Evolutionary conservation across 2,329 filamentous ascomycete species (phyloP).

Genomic region (Rhytidhysteron rufulum): DNA sequence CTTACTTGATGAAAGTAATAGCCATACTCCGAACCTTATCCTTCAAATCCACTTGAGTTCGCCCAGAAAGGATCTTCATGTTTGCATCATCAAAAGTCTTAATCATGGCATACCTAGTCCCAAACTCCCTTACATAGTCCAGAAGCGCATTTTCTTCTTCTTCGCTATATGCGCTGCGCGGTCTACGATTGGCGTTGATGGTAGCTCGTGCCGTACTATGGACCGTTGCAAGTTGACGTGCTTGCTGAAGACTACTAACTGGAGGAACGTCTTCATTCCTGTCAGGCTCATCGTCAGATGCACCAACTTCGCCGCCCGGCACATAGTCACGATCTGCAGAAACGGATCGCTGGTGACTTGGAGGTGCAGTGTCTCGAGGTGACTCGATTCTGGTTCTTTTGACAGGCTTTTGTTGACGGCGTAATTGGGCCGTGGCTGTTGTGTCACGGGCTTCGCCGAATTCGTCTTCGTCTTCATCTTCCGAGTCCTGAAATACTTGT

Average conservation of each 20-base stretch:
- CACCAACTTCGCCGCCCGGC: conserved; percentile 6
- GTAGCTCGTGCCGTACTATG: conserved; percentile 4
- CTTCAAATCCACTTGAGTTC: conserved; percentile 51
- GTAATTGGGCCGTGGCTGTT: conserved; percentile 26
- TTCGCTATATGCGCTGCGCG: conserved; percentile 17
- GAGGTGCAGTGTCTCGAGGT: conserved; percentile 8
- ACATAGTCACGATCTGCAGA: conserved; percentile 3
- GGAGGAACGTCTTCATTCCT: conserved; percentile 20
- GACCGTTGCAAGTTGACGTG: conserved; percentile 15
- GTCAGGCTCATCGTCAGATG: conserved; percentile 21
- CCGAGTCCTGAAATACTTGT: conserved; percentile 24
- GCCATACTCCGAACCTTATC: conserved; percentile 43
- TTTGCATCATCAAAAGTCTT: conserved; percentile 16
- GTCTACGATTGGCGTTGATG: conserved; percentile 13
- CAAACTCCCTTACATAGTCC: conserved; percentile 45
- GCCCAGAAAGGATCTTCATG: conserved; percentile 23
- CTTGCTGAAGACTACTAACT: conserved; percentile 12
- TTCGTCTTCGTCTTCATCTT: conserved; percentile 38
- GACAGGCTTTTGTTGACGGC: conserved; percentile 33
- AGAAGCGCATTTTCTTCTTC: conserved; percentile 43
- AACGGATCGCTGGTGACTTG: conserved; percentile 24
- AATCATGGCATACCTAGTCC: conserved; percentile 48
- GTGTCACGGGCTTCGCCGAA: conserved; percentile 43
- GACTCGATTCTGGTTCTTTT: not conserved
- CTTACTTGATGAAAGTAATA: conserved; percentile 37